Conservation (phyloP, 108 stramenopile species). For the Stephanodiscus triporus region DNA sequence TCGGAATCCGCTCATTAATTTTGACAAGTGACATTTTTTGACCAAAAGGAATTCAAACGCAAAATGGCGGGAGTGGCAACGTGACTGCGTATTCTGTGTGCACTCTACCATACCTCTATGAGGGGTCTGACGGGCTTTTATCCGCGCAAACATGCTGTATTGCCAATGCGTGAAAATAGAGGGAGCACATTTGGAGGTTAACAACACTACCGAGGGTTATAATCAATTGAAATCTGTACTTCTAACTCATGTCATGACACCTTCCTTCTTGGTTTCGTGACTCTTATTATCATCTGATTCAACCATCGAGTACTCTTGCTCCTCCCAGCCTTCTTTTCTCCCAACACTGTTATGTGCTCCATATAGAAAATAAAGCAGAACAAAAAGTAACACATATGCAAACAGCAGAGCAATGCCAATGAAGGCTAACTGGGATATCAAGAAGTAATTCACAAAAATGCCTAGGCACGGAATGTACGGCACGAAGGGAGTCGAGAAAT, state of each 20-base stretch:
- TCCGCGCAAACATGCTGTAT: no score
- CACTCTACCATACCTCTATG: no score
- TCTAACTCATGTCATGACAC: slow-evolving; percentile 17
- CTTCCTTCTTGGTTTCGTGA: background rate
- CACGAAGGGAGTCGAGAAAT: slow-evolving; percentile 69
- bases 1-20: no score
- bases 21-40: no score
- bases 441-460: slow-evolving; percentile 86
- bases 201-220: no score
- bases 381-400: slow-evolving; percentile 52
- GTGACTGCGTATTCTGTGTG: no score
- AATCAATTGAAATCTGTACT: background rate
- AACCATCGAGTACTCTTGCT: slow-evolving; percentile 24
- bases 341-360: slow-evolving; percentile 45
- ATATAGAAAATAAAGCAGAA: slow-evolving; percentile 57
- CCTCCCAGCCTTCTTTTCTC: slow-evolving; percentile 24
- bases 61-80: no score
- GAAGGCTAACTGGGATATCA: slow-evolving; percentile 75
- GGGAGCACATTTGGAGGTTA: no score
- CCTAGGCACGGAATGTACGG: slow-evolving; percentile 61
- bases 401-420: slow-evolving; percentile 64
- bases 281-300: slow-evolving; percentile 18
- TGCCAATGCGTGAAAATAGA: no score
- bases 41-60: no score
- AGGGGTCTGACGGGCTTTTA: no score